phyloP scores from a whole-genome alignment of 2,329 filamentous ascomycete species.

The Lachnellula cervina region DNA sequence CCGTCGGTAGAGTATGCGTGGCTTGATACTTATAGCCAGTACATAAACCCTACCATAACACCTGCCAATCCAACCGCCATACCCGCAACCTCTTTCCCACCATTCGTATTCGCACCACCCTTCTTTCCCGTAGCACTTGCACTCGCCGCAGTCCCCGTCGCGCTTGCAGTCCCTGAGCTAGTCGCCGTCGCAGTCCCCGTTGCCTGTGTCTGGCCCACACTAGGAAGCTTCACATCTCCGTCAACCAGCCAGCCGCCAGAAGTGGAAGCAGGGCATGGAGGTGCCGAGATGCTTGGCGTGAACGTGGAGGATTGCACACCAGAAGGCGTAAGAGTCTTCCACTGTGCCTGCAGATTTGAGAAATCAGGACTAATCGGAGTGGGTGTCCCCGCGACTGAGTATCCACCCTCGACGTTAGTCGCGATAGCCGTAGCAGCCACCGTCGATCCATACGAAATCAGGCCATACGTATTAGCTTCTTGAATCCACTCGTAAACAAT shows the following conservation, averaged over 20 bases:
- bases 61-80: conserved; percentile 45
- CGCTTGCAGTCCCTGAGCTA: conserved; percentile 21
- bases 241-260: conserved; percentile 67
- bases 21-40: conserved; percentile 39
- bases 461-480: conserved; percentile 76
- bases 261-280: conserved; percentile 67
- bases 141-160: conserved; percentile 33
- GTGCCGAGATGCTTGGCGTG: conserved; percentile 55
- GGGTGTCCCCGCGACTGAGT: conserved; percentile 65
- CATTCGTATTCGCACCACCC: conserved; percentile 34
- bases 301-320: conserved; percentile 65
- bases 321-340: conserved; percentile 66
- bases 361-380: conserved; percentile 73
- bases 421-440: conserved; percentile 48
- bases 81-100: conserved; percentile 43
- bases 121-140: conserved; percentile 33
- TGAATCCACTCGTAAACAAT: conserved; percentile 91
- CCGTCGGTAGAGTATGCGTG: neutral
- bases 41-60: conserved; percentile 49
- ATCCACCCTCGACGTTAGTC: conserved; percentile 59
- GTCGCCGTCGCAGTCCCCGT: conserved; percentile 11
- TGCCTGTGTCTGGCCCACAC: conserved; percentile 44
- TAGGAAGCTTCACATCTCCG: conserved; percentile 64
- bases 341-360: conserved; percentile 68
- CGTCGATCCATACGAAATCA: conserved; percentile 69